Conservation (phyloP, 352 stramenopile genomes). For the Discostella stelligera region DNA sequence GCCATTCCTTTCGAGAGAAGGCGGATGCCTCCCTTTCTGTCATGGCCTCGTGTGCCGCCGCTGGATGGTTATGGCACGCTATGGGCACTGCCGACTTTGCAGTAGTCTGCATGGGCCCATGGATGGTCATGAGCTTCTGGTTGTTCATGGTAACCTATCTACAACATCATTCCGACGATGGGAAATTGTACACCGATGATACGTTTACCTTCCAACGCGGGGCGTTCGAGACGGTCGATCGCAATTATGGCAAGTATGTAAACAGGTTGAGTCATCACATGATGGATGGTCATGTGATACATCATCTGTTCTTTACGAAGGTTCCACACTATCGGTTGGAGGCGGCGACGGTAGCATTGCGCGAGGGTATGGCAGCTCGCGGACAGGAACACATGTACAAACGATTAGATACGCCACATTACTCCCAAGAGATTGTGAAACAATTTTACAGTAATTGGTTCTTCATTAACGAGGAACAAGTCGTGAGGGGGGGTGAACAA, state of each 20-base stretch:
- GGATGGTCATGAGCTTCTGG: slow-evolving; percentile 82
- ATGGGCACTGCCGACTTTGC: slow-evolving; percentile 67
- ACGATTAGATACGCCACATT: slow-evolving; percentile 66
- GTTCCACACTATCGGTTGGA: slow-evolving; percentile 85
- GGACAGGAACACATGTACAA: slow-evolving; percentile 66
- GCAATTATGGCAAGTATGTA: slow-evolving; percentile 76
- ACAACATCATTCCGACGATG: slow-evolving; percentile 83
- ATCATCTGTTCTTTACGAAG: slow-evolving; percentile 85
- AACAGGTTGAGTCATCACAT: slow-evolving; percentile 83
- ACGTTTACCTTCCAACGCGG: slow-evolving; percentile 77
- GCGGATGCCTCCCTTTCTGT: slow-evolving; percentile 49
- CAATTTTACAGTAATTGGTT: slow-evolving; percentile 77
- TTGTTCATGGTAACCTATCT: slow-evolving; percentile 86
- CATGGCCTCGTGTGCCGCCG: slow-evolving; percentile 47
- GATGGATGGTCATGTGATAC: slow-evolving; percentile 84
- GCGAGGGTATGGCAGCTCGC: slow-evolving; percentile 46
- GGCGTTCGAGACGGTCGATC: slow-evolving; percentile 84
- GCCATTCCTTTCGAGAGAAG: slow-evolving; percentile 44
- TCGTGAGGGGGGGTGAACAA: slow-evolving; percentile 34
- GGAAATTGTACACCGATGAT: slow-evolving; percentile 80
- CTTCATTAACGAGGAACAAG: slow-evolving; percentile 67
- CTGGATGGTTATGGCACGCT: slow-evolving; percentile 51
- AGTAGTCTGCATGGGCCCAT: slow-evolving; percentile 72
- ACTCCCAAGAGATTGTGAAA: slow-evolving; percentile 67
- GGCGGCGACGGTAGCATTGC: slow-evolving; percentile 56